Evolutionary conservation across 106 monocot genomes (phyloP), one percentile per base, ranked within the genome.

Genomic region (Chionographis japonica): DNA sequence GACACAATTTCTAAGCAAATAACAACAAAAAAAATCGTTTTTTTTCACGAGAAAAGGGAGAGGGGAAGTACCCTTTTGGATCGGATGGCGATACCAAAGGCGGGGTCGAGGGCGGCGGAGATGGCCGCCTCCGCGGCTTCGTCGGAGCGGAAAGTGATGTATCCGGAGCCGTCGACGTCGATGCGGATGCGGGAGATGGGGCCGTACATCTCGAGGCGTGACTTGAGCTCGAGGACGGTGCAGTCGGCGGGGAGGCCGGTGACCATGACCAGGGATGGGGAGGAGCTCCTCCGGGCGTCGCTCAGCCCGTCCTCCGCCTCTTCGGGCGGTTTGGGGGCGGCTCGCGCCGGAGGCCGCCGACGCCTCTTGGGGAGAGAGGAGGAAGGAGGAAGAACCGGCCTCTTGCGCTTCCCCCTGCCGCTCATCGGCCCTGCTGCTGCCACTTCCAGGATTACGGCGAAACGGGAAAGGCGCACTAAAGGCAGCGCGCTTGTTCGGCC

Each of bases 211-310:
- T 90, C 82, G 59, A 90, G 74, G 49, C 87, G 82, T 6, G 80
- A 90, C 65, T 94, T 94, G 58, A 94, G 85, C 78, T 85, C 90
- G 12, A 94, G 77, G 17, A 94, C 94, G 1, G 81, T 85, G 72
- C 90, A 94, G 27, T 73, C 90, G 2, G 52, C 41, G 3, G 87
- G 85, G 54, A 94, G 71, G 35, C 88, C 88, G 15, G 69, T 75
- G 58, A 90, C 94, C 61, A 90, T 56, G 10, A 94, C 90, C 12
- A 79, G 8, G 14, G 84, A 50, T 2, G 83, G 58, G 42, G 68
- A 60, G 69, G 67, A 81, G 11, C 40, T 69, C 68, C 36, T 72
- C 65, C 53, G 49, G 58, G 61, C 54, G 15, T 51, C 60, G 66
- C 41, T 50, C 38, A 15, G 60, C 57, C 54, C 42, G 4, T 37